Conservation (phyloP, 2,329 filamentous ascomycete genomes). For the Pyricularia sp. region DNA sequence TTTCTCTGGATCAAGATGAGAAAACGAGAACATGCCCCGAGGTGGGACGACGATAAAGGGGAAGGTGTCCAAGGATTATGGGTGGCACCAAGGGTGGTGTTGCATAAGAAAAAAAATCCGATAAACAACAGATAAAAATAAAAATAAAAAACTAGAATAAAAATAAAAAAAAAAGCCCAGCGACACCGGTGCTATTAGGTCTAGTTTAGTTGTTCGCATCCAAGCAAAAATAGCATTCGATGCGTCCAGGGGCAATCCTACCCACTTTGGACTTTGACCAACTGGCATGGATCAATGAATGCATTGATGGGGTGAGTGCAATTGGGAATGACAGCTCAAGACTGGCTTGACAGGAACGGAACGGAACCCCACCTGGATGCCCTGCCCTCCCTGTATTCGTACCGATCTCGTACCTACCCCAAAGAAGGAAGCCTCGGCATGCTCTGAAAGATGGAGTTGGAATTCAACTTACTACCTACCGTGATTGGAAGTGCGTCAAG, state of each 20-base stretch:
- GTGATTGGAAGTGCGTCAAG: background rate
- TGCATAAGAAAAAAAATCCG: background rate
- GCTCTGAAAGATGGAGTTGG: background rate
- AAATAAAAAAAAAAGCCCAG: background rate
- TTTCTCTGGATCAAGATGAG: background rate
- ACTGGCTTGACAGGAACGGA: background rate
- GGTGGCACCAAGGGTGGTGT: background rate
- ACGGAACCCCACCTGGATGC: background rate
- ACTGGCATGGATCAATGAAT: background rate
- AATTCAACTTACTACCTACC: background rate
- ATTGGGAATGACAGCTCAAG: background rate
- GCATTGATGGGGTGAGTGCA: background rate
- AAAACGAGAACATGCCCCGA: background rate
- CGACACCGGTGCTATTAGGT: background rate
- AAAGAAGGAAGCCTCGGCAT: background rate
- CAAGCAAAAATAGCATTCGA: background rate
- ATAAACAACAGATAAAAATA: too few species aligned
- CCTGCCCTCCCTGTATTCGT: too few species aligned
- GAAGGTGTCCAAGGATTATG: background rate
- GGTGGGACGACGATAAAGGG: background rate
- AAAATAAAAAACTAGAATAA: background rate
- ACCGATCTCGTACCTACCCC: background rate
- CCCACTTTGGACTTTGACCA: background rate
- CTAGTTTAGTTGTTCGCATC: background rate
- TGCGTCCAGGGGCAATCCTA: background rate